Evolutionary conservation across 139 green algal species (phyloP), one percentile per base, ranked within the genome.

Genomic region (Picochlorum sp.): DNA sequence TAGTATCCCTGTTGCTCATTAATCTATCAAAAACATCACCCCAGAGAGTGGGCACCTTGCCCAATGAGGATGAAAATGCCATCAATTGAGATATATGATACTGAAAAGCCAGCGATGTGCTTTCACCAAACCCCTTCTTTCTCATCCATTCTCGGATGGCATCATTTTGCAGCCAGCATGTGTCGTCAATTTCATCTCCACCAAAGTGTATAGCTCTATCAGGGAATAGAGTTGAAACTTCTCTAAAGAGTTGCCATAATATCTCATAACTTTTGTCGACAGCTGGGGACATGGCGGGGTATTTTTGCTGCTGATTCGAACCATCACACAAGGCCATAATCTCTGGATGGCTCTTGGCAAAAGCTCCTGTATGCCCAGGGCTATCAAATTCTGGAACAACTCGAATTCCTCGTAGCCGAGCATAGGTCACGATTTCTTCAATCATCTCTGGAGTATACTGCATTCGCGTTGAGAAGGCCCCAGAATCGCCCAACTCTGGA

Each of bases 321-420:
- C 24, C 28, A 18, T 50, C n/a, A 72, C 77, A 86, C 12, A 50
- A 14, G 13, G 68, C 74, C 30, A 82, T 54, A 10, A 62, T 55
- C 4, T 77, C 70, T 52, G 75, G 61, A n/a, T 36, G 52, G 16
- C 55, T 59, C 13, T 65, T 74, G 8, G 39, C 39, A 76, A 76
- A 87, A 16, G 70, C 73, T 13, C n/a, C 30, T 3, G 64, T 68
- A 59, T 87, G 79, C 6, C 64, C 77, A 24, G 79, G 79, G 3
- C 53, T 73, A 65, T 87, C 79, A 28, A 85, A 57, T 47, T 87
- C 79, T 2, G 67, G 63, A 14, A 87, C 61, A 16, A 87, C 70
- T 5, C 74, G 33, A 26, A 87, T 76, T 28, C 79, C 79, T 8
- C 74, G 53, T 13, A 32, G 32, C 5, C 40, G 47, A 1, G 77